Conservation (phyloP, 2,329 filamentous ascomycete genomes). For the Tolypocladium paradoxum region DNA sequence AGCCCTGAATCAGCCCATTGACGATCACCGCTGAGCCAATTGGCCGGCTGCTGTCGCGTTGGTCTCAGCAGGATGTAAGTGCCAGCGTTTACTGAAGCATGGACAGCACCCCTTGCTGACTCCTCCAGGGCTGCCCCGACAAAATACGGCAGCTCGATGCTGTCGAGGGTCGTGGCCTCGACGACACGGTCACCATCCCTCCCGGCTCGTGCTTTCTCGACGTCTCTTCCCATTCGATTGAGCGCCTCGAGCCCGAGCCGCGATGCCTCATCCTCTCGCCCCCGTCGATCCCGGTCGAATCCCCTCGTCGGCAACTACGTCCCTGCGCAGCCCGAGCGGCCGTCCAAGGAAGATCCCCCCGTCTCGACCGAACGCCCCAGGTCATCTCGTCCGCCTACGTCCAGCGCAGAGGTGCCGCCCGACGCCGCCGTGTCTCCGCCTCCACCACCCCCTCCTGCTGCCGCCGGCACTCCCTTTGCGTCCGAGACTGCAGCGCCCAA, state of each 20-base stretch:
- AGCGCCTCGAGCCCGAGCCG: slow-evolving; percentile 3
- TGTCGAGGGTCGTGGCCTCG: slow-evolving; percentile 16
- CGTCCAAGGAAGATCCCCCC: slow-evolving; percentile 1
- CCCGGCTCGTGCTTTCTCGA: slow-evolving; percentile 19
- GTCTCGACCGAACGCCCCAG: slow-evolving; percentile 4
- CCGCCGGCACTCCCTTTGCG: background rate
- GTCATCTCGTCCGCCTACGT: slow-evolving; percentile 2
- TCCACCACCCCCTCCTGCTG: slow-evolving; percentile 9
- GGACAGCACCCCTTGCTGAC: background rate
- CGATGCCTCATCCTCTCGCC: slow-evolving; percentile 1
- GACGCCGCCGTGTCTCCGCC: slow-evolving; percentile 10
- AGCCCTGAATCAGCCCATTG: background rate
- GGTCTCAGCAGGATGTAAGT: background rate
- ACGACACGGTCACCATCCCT: slow-evolving; percentile 7
- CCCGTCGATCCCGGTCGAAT: slow-evolving; percentile 12
- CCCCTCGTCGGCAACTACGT: slow-evolving; percentile 19
- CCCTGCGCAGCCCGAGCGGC: slow-evolving; percentile 6
- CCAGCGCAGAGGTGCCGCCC: slow-evolving; percentile 1
- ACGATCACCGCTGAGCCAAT: background rate
- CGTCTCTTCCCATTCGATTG: slow-evolving; percentile 16
- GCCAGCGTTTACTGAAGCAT: background rate
- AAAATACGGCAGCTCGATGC: slow-evolving; percentile 19
- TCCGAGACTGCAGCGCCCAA: background rate
- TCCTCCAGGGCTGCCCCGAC: slow-evolving; percentile 13
- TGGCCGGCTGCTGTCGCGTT: background rate